phyloP scores from a whole-genome alignment of 2,329 filamentous ascomycete genomes.

The Colletotrichum agaves region DNA sequence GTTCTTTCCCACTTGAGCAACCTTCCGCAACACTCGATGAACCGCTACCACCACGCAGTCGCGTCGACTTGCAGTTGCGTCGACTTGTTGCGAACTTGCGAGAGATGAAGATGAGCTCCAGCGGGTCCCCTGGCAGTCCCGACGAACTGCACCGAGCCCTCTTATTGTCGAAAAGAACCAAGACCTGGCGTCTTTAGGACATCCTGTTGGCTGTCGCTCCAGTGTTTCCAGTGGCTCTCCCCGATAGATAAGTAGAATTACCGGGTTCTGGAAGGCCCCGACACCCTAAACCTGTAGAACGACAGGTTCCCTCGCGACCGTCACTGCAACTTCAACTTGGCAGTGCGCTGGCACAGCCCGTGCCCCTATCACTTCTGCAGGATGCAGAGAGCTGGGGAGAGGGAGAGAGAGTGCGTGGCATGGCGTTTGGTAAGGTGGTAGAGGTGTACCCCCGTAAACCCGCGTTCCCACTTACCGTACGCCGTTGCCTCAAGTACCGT shows the following conservation, averaged over 20 bases:
- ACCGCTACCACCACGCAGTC: background rate
- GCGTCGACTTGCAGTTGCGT: background rate
- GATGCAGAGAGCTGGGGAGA: no score
- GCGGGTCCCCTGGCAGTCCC: background rate
- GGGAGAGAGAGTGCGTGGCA: background rate
- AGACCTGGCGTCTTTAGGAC: background rate
- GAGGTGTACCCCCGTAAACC: background rate
- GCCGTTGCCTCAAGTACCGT: constrained; percentile 7
- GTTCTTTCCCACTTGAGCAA: background rate
- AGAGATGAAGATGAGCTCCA: constrained; percentile 9
- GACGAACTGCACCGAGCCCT: background rate
- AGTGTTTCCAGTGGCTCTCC: constrained; percentile 28
- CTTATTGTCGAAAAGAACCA: background rate
- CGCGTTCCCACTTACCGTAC: constrained; percentile 17
- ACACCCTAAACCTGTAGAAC: background rate
- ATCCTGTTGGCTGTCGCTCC: constrained; percentile 23
- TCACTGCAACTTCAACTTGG: constrained; percentile 27
- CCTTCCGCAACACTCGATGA: background rate
- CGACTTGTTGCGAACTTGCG: background rate
- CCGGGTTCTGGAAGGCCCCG: constrained; percentile 3
- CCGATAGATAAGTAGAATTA: background rate
- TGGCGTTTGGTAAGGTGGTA: background rate
- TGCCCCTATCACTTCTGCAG: constrained; percentile 27
- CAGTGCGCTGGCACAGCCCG: constrained; percentile 25
- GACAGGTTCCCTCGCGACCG: constrained; percentile 19